Evolutionary conservation across 768 basidiomycete species (phyloP).

Genomic region (Macrocybe gigantea): DNA sequence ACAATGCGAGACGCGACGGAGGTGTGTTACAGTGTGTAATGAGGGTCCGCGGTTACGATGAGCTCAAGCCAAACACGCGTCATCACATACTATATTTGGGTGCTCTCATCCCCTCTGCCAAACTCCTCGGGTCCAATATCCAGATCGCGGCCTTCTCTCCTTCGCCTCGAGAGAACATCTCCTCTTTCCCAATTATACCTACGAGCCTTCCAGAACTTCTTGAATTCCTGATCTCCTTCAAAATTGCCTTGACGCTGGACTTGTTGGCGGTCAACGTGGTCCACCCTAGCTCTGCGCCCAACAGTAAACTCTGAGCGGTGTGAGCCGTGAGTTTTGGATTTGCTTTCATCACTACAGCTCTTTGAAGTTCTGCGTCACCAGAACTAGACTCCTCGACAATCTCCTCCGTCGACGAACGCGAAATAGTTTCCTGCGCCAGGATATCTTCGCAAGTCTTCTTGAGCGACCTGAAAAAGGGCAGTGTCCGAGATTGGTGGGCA

Average conservation of each 20-base stretch:
- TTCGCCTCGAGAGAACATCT: slow-evolving; percentile 8
- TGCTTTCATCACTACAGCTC: slow-evolving; percentile 45
- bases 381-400: slow-evolving; percentile 6
- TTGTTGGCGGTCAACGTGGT: slow-evolving; percentile 88
- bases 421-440: slow-evolving; percentile 39
- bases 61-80: no score
- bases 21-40: no score
- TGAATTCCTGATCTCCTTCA: slow-evolving; percentile 55
- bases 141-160: slow-evolving; percentile 38
- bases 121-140: slow-evolving; percentile 75
- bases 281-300: slow-evolving; percentile 65
- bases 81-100: no score
- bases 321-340: slow-evolving; percentile 67
- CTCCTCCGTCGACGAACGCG: slow-evolving; percentile 19
- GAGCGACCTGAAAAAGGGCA: slow-evolving; percentile 42
- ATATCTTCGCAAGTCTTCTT: slow-evolving; percentile 48
- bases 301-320: slow-evolving; percentile 68
- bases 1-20: no score
- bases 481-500: neutral
- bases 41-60: no score
- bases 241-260: slow-evolving; percentile 68
- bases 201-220: slow-evolving; percentile 27
- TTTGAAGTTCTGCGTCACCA: slow-evolving; percentile 36
- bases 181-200: slow-evolving; percentile 11
- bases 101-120: slow-evolving; percentile 50